Conservation (phyloP, 371 early-diverging fungal genomes). For the Rhizopus delemar region DNA sequence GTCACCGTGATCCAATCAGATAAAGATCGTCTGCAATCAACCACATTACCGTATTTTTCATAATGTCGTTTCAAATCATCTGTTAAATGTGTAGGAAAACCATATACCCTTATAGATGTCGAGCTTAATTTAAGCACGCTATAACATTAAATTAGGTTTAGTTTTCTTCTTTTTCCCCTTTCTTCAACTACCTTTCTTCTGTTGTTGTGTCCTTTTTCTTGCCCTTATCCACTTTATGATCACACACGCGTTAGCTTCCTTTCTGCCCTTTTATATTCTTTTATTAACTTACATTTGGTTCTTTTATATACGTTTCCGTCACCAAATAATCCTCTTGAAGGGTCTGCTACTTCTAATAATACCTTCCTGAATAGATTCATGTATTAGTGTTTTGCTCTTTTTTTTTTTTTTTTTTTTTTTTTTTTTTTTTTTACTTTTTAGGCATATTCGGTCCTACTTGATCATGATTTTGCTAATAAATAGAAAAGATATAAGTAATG, state of each 20-base stretch:
- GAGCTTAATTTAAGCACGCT: not conserved
- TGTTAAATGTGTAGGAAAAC: slow-evolving; percentile 35
- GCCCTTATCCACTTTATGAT: not conserved
- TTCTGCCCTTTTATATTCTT: not conserved
- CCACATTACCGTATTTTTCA: slow-evolving; percentile 34
- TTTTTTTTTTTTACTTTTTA: slow-evolving; percentile 5
- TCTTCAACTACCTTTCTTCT: not conserved
- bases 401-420: not conserved
- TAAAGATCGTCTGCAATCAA: slow-evolving; percentile 28
- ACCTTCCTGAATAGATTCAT: slow-evolving; percentile 1
- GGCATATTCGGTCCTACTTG: not conserved
- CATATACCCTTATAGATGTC: slow-evolving; percentile 37
- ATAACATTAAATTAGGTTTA: not conserved
- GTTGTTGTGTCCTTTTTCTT: not conserved
- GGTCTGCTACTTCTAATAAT: slow-evolving; percentile 1
- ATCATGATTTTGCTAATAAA: not conserved
- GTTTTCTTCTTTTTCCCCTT: not conserved
- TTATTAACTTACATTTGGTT: slow-evolving; percentile 10
- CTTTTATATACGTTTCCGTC: slow-evolving; percentile 13
- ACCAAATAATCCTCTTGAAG: slow-evolving; percentile 22
- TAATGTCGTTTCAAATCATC: slow-evolving; percentile 32
- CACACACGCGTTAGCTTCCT: not conserved
- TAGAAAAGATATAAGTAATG: not conserved
- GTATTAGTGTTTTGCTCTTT: not conserved
- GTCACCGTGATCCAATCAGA: slow-evolving; percentile 46